Evolutionary conservation across 106 monocot species (phyloP).

Genomic region (Chionographis japonica): DNA sequence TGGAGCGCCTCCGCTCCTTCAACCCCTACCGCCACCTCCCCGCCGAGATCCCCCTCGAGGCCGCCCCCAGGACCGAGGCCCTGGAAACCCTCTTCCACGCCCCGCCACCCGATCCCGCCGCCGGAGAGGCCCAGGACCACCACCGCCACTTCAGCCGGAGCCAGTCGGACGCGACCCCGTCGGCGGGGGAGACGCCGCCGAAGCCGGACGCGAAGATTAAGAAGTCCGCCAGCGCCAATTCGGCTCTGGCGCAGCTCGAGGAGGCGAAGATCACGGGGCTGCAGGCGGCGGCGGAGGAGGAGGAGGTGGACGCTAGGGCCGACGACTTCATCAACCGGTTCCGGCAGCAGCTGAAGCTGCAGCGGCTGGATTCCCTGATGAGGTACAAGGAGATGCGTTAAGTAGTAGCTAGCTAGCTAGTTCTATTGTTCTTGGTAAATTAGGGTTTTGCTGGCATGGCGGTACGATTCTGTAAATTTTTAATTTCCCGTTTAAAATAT

Average conservation of each 20-base stretch:
- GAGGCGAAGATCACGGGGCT: not conserved
- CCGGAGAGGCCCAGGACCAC: not conserved
- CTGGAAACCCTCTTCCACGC: not conserved
- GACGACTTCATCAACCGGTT: constrained; percentile 87
- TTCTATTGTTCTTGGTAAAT: too few species aligned
- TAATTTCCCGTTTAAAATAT: too few species aligned
- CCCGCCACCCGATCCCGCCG: not conserved
- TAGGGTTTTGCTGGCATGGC: too few species aligned
- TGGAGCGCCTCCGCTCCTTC: constrained; percentile 59
- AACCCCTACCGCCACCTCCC: constrained; percentile 41
- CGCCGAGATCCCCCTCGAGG: constrained; percentile 16
- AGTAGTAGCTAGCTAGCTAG: too few species aligned
- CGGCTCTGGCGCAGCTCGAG: constrained; percentile 3
- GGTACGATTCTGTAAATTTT: too few species aligned
- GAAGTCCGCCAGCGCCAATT: constrained; percentile 28
- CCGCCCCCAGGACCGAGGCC: not conserved
- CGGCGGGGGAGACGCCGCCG: not conserved
- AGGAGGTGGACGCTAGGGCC: constrained; percentile 60
- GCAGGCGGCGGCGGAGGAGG: constrained; percentile 4
- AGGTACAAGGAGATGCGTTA: constrained; percentile 55
- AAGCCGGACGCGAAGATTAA: constrained; percentile 9
- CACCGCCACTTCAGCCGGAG: constrained; percentile 17
- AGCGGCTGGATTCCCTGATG: constrained; percentile 67
- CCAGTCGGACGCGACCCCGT: constrained; percentile 18
- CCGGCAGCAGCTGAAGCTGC: constrained; percentile 72